Evolutionary conservation across 768 basidiomycete species (phyloP).

Genomic region (Sporobolomyces phaffii): DNA sequence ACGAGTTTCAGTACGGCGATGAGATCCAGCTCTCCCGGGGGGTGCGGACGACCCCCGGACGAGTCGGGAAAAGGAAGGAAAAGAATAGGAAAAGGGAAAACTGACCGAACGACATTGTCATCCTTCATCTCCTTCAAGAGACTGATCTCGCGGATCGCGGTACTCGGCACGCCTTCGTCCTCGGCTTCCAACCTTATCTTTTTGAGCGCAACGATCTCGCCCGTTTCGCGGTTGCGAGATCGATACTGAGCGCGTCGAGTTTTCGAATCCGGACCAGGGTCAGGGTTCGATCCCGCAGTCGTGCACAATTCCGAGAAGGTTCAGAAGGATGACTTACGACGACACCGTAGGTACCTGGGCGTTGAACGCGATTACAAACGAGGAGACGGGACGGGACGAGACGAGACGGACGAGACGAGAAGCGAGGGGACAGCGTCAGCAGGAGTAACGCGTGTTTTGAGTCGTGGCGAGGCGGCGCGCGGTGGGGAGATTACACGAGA

Average conservation of each 20-base stretch:
- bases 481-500: no score
- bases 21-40: no score
- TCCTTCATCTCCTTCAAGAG: conserved; percentile 93
- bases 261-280: no score
- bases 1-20: no score
- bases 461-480: no score
- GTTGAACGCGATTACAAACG: neutral
- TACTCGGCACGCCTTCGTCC: conserved; percentile 96
- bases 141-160: conserved; percentile 96
- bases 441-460: no score
- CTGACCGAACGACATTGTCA: conserved; percentile 83
- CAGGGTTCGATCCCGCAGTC: no score
- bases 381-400: no score
- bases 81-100: neutral
- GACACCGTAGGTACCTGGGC: conserved; percentile 88
- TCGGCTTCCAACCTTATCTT: conserved; percentile 98
- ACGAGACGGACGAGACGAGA: no score
- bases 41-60: no score
- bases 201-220: conserved; percentile 88
- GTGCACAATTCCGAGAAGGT: no score
- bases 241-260: conserved; percentile 69
- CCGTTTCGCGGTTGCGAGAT: conserved; percentile 71
- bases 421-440: neutral
- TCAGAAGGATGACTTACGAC: conserved; percentile 49
- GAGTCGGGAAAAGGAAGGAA: neutral